Conservation (phyloP, 164 flowering plant species). For the Vitis rotundifolia region DNA sequence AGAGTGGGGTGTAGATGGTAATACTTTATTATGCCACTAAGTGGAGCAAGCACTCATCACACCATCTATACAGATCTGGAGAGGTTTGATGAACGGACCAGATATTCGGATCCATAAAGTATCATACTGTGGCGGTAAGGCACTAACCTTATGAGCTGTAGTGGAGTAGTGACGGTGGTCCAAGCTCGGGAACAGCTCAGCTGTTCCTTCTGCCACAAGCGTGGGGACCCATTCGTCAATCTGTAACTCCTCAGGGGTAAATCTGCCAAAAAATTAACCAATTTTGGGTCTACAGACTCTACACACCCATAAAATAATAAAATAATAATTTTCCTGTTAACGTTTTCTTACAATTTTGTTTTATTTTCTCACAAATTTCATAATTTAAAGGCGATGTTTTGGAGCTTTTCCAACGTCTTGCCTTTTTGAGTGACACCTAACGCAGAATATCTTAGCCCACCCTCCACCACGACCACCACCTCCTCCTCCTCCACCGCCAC, state of each 20-base stretch:
- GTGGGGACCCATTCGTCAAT: not conserved
- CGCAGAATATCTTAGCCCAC: constrained; percentile 12
- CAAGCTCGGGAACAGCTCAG: constrained; percentile 18
- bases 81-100: no score
- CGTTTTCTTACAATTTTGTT: not conserved
- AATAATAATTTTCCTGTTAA: not conserved
- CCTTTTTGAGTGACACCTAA: constrained; percentile 29
- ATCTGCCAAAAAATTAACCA: no score
- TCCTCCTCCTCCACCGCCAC: not conserved
- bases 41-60: no score
- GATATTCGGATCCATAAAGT: no score
- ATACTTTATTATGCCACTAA: no score
- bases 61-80: no score
- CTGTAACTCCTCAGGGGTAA: no score
- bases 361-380: not conserved
- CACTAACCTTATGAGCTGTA: constrained; percentile 9
- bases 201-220: constrained; percentile 15
- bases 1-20: no score
- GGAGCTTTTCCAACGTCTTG: constrained; percentile 21
- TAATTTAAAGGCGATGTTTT: constrained; percentile 12
- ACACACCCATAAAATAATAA: no score
- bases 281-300: no score
- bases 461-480: constrained; percentile 12
- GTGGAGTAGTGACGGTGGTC: constrained; percentile 27
- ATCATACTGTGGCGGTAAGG: not conserved